Evolutionary conservation across 257 asterid genomes (phyloP).

Genomic region (Jaltomata sinuosa): DNA sequence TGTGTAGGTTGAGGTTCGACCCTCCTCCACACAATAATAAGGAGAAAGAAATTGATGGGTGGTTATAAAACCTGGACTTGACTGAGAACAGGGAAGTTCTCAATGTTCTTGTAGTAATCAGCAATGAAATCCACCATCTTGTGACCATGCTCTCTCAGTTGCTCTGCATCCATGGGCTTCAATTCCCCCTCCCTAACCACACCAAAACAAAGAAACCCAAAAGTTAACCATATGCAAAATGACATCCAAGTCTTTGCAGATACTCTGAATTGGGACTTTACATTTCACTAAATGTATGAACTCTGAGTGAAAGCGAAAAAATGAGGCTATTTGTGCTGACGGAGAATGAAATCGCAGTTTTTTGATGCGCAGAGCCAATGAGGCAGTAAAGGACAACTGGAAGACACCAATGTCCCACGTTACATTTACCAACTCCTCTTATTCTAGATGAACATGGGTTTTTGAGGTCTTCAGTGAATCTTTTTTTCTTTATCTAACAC

Average conservation of each 20-base stretch:
- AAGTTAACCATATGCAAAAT: not conserved
- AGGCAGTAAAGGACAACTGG: not conserved
- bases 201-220: not conserved
- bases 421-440: not conserved
- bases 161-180: conserved; percentile 91
- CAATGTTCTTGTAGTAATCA: conserved; percentile 82
- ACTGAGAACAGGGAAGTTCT: conserved; percentile 78
- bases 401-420: not conserved
- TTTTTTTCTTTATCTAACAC: too few species aligned
- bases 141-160: conserved; percentile 77
- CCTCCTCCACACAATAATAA: too few species aligned
- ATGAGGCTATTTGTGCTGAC: not conserved
- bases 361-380: too few species aligned
- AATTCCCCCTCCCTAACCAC: conserved; percentile 45
- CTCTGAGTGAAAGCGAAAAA: not conserved
- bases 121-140: conserved; percentile 95
- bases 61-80: conserved; percentile 77
- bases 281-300: not conserved
- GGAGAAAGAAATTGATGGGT: not conserved
- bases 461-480: too few species aligned
- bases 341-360: not conserved
- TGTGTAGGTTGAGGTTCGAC: too few species aligned
- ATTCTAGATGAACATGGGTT: too few species aligned
- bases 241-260: not conserved
- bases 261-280: not conserved